Evolutionary conservation across 228 moss, liverwort and hornwort genomes (phyloP), one percentile per base, ranked within the genome.

Genomic region (Sphagnum magellanicum): DNA sequence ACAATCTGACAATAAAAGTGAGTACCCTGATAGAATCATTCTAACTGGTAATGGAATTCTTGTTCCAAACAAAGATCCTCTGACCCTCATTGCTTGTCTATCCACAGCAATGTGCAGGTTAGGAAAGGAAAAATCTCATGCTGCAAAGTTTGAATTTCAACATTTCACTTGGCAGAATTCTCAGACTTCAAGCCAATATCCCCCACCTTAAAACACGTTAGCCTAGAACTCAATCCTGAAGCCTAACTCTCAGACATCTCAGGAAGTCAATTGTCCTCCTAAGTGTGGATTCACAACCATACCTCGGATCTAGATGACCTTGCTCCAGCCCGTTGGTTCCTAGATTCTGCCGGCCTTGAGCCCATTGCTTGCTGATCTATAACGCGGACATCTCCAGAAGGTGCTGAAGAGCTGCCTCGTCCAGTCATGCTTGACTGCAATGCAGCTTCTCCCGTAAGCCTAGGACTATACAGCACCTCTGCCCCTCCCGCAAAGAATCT

Each of bases 351-450:
- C 16, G 73, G 50, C 48, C 72, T 16, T 6, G 75, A 59, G 13
- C 57, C 75, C 13, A 32, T 32, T 32, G 32, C 32, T 32, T 32
- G 51, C 46, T 71, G 75, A 69, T 86, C 82, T 8, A 86, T 16
- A 61, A 82, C 82, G 12, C 82, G 81, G n/a, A 86, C 85, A 77
- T 86, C 82, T 11, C 82, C 85, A 1, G 85, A 75, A 48, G 64
- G 70, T 9, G 60, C 46, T 70, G 49, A 51, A 48, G 48, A 69
- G 50, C 75, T 69, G 50, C 79, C 73, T 9, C 75, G 79, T 50
- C 79, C 72, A 4, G 73, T 79, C 53, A 76, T 72, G 62, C 74
- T 74, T 8, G 78, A 80, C 6, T 80, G 49, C 51, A 76, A 63
- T 50, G 58, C 65, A 6, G 60, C 74, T 64, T 69, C 84, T 58